A percentile compares a stretch with the other conserved stretches of the same genome.
phyloP scores from a whole-genome alignment of 2,329 filamentous ascomycete species.

The Sordariomycetes sp. region DNA sequence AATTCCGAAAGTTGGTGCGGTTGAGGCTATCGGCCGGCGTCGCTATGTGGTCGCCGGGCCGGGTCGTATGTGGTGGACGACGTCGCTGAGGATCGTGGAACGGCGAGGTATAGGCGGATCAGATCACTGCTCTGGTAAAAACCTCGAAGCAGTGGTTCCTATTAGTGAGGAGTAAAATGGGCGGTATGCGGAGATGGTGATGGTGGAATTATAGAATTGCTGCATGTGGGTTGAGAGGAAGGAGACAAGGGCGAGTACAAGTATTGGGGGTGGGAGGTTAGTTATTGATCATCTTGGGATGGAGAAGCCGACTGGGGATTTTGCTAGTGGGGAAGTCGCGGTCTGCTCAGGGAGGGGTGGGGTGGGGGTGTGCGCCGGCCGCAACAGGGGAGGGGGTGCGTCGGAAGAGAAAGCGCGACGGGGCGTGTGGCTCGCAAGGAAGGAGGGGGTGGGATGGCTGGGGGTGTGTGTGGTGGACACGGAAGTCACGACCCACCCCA shows the following conservation, averaged over 20 bases:
- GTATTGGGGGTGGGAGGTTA: constrained; percentile 1
- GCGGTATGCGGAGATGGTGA: not conserved
- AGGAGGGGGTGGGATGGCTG: not conserved
- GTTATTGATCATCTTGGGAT: not conserved
- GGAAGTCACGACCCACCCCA: not conserved
- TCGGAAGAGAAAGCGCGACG: not conserved
- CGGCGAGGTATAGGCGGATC: not conserved
- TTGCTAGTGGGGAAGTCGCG: not conserved
- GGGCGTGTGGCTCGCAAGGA: not conserved
- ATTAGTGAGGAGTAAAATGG: not conserved
- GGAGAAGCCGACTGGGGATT: not conserved
- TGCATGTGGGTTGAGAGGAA: not conserved
- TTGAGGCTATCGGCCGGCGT: not conserved
- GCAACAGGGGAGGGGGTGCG: not conserved
- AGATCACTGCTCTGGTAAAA: not conserved
- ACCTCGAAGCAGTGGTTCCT: not conserved
- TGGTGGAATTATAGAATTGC: not conserved
- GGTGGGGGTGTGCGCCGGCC: not conserved
- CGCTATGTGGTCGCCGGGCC: not conserved
- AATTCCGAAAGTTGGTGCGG: not conserved
- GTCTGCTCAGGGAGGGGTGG: not conserved
- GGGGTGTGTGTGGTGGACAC: not conserved
- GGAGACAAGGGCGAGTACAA: not conserved
- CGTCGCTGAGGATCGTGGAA: not conserved
- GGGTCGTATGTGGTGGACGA: constrained; percentile 4